Conservation (phyloP, 73 alveolate species). For the Urostyla sp. region DNA sequence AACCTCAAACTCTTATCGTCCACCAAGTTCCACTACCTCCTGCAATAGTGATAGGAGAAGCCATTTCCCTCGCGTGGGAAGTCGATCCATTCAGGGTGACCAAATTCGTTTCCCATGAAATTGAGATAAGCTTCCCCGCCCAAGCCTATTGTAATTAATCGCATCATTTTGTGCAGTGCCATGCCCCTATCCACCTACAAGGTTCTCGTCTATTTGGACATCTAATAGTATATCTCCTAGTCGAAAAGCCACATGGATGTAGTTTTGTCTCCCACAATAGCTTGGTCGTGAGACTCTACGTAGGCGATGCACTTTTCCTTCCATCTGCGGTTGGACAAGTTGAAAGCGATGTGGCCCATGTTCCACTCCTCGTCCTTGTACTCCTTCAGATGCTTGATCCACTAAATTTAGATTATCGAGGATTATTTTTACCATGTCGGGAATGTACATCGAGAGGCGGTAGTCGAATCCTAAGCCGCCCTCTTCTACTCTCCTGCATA, state of each 20-base stretch:
- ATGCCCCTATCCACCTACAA: conserved; percentile 96
- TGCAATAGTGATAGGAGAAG: conserved; percentile 92
- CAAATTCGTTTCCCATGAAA: conserved; percentile 99
- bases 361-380: conserved; percentile 95
- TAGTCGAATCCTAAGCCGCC: conserved; percentile 99
- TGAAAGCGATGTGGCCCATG: conserved; percentile 87
- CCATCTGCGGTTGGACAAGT: conserved; percentile 92
- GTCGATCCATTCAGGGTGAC: conserved; percentile 99
- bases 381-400: conserved; percentile 79
- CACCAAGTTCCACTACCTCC: conserved; percentile 97
- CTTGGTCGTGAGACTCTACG: conserved; percentile 85
- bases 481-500: conserved; percentile 93
- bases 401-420: background rate
- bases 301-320: conserved; percentile 85
- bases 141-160: conserved; percentile 92
- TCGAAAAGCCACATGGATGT: conserved; percentile 79
- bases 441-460: conserved; percentile 95
- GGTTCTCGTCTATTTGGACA: conserved; percentile 75
- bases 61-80: conserved; percentile 99
- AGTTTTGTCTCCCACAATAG: conserved; percentile 87
- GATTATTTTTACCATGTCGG: conserved; percentile 78
- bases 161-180: conserved; percentile 95
- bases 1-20: conserved; percentile 86
- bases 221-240: conserved; percentile 77
- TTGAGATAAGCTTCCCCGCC: conserved; percentile 97